phyloP scores from a whole-genome alignment of 768 basidiomycete species.

The Neoboletus subvelutipes region DNA sequence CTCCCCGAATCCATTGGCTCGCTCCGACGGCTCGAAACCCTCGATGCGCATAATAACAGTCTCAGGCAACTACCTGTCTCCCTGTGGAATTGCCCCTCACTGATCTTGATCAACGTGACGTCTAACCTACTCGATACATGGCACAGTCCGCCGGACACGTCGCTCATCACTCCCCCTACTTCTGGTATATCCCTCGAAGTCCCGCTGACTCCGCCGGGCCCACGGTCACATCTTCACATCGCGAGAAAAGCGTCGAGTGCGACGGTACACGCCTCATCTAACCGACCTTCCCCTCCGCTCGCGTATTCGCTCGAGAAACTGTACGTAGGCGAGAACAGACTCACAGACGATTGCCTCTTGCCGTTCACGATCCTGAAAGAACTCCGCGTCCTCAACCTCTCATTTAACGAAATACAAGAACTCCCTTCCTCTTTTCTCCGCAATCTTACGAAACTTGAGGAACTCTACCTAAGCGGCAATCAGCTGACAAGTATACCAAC shows the following conservation, averaged over 20 bases:
- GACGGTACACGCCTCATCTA: constrained; percentile 29
- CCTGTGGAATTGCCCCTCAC: constrained; percentile 80
- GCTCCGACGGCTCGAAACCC: constrained; percentile 66
- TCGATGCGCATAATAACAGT: constrained; percentile 93
- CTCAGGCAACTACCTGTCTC: constrained; percentile 69
- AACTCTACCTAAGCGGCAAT: constrained; percentile 95
- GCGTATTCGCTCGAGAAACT: constrained; percentile 72
- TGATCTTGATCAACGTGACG: constrained; percentile 77
- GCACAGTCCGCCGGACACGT: constrained; percentile 56
- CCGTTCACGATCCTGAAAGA: constrained; percentile 74
- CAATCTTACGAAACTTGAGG: constrained; percentile 68
- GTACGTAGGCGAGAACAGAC: constrained; percentile 86
- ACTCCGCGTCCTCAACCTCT: constrained; percentile 82
- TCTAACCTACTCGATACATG: constrained; percentile 81
- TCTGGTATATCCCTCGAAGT: constrained; percentile 27
- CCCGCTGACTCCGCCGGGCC: constrained; percentile 8
- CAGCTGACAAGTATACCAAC: constrained; percentile 86
- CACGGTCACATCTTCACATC: constrained; percentile 20
- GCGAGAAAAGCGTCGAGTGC: constrained; percentile 37
- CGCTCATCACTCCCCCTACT: constrained; percentile 25
- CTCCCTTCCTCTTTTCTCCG: constrained; percentile 77
- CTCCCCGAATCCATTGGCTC: constrained; percentile 77
- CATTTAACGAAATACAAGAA: constrained; percentile 93
- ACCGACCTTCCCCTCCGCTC: constrained; percentile 50
- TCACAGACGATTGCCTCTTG: constrained; percentile 77